These are phyloP conservation scores for Podospora pseudocomata DNA, from an alignment of 495 filamentous ascomycete species.

Conservation along the genomic window DNA sequence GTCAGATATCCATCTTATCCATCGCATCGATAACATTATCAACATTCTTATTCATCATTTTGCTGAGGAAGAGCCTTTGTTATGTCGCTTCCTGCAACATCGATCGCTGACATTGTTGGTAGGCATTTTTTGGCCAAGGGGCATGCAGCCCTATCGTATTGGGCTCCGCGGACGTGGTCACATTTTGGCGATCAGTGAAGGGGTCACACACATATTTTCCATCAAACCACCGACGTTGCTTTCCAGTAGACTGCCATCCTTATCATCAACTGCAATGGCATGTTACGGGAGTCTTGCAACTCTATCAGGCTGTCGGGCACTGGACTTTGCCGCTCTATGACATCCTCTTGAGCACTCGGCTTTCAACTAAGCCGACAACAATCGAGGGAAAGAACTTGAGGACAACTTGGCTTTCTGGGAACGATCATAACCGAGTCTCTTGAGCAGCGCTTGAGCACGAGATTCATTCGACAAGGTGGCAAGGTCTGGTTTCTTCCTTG, in stretches of 20 bases:
- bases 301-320: neutral
- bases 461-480: too few relatives aligned
- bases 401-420: too few relatives aligned
- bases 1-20: neutral
- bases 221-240: neutral
- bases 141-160: too few relatives aligned
- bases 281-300: neutral
- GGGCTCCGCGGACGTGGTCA: neutral
- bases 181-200: too few relatives aligned
- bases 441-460: too few relatives aligned
- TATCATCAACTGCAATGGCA: neutral
- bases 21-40: neutral
- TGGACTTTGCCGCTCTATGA: neutral
- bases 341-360: too few relatives aligned
- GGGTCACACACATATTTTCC: too few relatives aligned
- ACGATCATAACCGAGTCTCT: too few relatives aligned
- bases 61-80: neutral
- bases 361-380: too few relatives aligned
- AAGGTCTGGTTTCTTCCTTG: too few relatives aligned
- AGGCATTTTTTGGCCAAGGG: neutral
- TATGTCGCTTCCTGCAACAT: neutral
- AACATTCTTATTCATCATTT: neutral
- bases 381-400: too few relatives aligned
- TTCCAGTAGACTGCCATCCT: neutral
- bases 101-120: neutral